Conservation (phyloP, 371 early-diverging fungal genomes). For the Mortierella sp. region DNA sequence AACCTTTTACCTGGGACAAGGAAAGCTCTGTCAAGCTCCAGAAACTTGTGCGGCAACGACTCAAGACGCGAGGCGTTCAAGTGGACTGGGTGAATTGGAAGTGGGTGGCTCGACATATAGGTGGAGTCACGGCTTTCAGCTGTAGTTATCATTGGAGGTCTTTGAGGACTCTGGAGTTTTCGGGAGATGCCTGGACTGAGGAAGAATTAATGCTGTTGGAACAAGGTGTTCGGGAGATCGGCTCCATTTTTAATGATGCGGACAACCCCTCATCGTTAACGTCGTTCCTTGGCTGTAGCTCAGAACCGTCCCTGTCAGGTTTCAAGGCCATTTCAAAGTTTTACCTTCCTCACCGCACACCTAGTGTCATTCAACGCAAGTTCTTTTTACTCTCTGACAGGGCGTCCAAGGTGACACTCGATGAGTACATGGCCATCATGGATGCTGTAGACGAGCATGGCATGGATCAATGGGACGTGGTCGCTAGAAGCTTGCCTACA, state of each 20-base stretch:
- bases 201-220: conserved; percentile 37
- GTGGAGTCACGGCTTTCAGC: conserved; percentile 19
- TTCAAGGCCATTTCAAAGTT: conserved; percentile 32
- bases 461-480: conserved; percentile 41
- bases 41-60: conserved; percentile 38
- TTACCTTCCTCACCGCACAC: conserved; percentile 21
- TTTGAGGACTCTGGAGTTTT: conserved; percentile 20
- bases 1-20: conserved; percentile 37
- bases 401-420: conserved; percentile 31
- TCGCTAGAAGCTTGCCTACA: conserved; percentile 19
- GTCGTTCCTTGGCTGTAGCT: not conserved
- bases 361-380: conserved; percentile 20
- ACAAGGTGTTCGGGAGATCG: conserved; percentile 39
- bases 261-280: not conserved
- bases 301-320: conserved; percentile 7
- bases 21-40: conserved; percentile 43
- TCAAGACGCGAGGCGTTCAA: conserved; percentile 48
- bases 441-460: conserved; percentile 40
- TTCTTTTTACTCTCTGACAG: conserved; percentile 48
- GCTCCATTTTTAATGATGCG: conserved; percentile 12
- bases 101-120: conserved; percentile 50
- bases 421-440: conserved; percentile 48
- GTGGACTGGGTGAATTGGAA: conserved; percentile 50
- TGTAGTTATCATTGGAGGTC: conserved; percentile 36
- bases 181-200: conserved; percentile 28